A percentile compares a stretch with the other conserved stretches of the same genome.
Conservation (phyloP, 495 filamentous ascomycete genomes). For the Staphylotrichum tortipilum region DNA sequence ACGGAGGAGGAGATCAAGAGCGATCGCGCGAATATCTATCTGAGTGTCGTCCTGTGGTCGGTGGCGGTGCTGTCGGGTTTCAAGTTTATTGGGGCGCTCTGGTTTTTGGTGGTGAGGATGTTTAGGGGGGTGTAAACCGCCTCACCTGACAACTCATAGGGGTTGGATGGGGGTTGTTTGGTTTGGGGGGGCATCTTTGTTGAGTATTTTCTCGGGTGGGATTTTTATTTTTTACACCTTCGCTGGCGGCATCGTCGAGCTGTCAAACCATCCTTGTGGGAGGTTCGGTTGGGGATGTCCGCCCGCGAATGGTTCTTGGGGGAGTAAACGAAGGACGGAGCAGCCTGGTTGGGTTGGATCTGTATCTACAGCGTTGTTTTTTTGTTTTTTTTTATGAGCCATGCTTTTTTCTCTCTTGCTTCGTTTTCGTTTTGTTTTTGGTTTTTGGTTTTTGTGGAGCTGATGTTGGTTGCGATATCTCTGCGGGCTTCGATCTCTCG, state of each 20-base stretch:
- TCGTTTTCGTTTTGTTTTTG: neutral
- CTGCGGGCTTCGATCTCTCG: too few species aligned
- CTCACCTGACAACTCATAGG: too few species aligned
- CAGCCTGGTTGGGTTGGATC: too few species aligned
- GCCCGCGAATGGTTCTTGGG: too few species aligned
- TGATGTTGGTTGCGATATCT: too few species aligned
- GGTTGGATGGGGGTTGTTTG: neutral
- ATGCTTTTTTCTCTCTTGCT: neutral
- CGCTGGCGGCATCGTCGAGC: too few species aligned
- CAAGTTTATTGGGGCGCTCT: conserved; percentile 83
- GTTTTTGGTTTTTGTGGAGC: neutral
- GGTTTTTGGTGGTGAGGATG: conserved; percentile 92
- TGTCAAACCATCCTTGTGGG: too few species aligned
- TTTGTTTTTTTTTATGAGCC: neutral
- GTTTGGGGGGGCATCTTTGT: neutral
- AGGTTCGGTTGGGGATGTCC: neutral
- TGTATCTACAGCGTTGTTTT: too few species aligned
- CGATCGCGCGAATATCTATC: conserved; percentile 63
- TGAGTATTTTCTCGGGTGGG: too few species aligned
- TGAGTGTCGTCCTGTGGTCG: conserved; percentile 84
- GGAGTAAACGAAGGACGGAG: too few species aligned
- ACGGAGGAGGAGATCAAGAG: conserved; percentile 39
- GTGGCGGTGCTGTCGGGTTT: conserved; percentile 82
- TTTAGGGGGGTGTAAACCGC: conserved; percentile 60
- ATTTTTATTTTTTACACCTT: too few species aligned